Evolutionary conservation across 345 rosid genomes (phyloP).

Genomic region (Eucalyptus camaldulensis): DNA sequence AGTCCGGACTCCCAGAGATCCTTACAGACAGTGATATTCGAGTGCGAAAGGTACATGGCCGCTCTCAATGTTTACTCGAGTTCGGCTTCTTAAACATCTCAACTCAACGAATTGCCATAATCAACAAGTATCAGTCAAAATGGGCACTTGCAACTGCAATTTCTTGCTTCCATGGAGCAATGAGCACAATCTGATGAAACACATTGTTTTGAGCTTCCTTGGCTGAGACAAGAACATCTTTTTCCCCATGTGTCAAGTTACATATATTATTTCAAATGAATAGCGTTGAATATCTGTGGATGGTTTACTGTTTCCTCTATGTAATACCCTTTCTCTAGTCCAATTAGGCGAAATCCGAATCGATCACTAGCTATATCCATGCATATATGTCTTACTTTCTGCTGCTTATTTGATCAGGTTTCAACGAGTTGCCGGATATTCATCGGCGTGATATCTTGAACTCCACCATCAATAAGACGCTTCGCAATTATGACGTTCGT

Average conservation of each 20-base stretch:
- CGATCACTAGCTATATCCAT: neutral
- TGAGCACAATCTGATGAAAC: neutral
- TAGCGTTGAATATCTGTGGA: neutral
- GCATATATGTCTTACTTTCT: neutral
- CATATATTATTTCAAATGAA: neutral
- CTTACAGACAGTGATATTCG: neutral
- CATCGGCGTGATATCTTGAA: slow-evolving; percentile 13
- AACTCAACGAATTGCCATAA: neutral
- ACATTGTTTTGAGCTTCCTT: neutral
- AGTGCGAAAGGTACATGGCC: neutral
- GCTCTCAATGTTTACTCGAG: neutral
- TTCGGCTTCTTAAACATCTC: neutral
- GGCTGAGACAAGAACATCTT: neutral
- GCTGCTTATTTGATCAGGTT: neutral
- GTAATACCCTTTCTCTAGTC: neutral
- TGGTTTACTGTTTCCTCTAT: neutral
- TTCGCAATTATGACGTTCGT: slow-evolving; percentile 25
- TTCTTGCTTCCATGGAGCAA: neutral
- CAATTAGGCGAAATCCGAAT: neutral
- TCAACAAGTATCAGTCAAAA: neutral
- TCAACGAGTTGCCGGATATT: slow-evolving; percentile 24
- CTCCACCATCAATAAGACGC: slow-evolving; percentile 27
- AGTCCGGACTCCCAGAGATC: neutral
- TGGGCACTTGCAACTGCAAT: neutral
- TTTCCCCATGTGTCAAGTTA: neutral